Base-by-base conservation (phyloP, 805 yeast species). In the Trichomonascus vanleenenianus region DNA sequence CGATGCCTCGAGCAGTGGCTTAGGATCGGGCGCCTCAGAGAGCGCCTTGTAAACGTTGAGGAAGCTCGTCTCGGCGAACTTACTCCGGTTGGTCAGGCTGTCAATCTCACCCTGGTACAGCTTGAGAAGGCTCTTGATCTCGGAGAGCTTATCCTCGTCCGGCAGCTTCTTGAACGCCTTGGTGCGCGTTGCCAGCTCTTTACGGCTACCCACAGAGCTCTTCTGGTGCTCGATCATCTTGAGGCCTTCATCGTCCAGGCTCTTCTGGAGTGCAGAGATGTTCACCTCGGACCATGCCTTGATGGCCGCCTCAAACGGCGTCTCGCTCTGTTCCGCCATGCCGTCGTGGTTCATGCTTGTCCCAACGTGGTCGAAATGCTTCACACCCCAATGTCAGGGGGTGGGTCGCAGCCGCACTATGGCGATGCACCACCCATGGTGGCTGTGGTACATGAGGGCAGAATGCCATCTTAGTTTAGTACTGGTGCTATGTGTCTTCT, bases 11-110 rank as follows among this genome's bases (percentile, higher is more conserved):
- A 91, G 66, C 36, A 89, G 63, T 3, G 95, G 94, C 50, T 74
- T 77, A 1, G 97, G 97, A 65, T 91, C 97, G 0, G 97, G 97
- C 0, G 94, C 89, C 61, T 89, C 96, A 3, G 88, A 85, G 3
- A 91, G 66, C 12, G 78, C 70, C 46, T 85, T 70, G 66, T 91
- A 91, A 18, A 85, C 70, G 15, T 80, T 78, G 60, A 88, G 76
- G 57, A 93, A 83, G 27, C 79, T 72, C 33, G 73, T 69, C 57
- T 93, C 97, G 1, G 85, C 78, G 39, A 63, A 69, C 58, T 89
- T 86, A 45, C 85, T 79, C 51, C 93, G 78, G 53, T 78, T 77
- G 1, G 96, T 85, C 52, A 91, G 68, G 36, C 72, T 68, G 61
- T 91, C 98, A 56, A 91, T 85, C 59, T 88, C 97, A 46, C 80